Percentiles rank a stretch among this genome's conserved stretches.
phyloP scores from a whole-genome alignment of 2,329 filamentous ascomycete species.

The Fusarium foetens region DNA sequence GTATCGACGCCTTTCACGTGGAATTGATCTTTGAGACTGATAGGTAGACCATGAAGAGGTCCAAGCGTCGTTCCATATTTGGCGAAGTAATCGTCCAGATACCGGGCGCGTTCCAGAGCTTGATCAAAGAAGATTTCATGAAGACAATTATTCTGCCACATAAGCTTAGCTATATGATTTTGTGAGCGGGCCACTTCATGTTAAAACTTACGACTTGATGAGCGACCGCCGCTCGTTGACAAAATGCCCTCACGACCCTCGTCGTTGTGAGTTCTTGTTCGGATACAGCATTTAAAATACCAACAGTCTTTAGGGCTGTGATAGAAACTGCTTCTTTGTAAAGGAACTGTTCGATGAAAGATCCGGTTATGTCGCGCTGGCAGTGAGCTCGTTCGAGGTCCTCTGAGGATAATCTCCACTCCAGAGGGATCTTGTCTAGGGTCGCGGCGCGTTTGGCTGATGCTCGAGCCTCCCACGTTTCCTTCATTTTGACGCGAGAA shows the following conservation, averaged over 20 bases:
- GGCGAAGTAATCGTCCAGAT: slow-evolving; percentile 17
- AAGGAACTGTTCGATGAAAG: slow-evolving; percentile 37
- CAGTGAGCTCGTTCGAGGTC: slow-evolving; percentile 23
- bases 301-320: slow-evolving; percentile 10
- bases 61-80: slow-evolving; percentile 19
- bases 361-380: slow-evolving; percentile 26
- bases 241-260: slow-evolving; percentile 63
- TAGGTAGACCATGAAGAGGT: slow-evolving; percentile 37
- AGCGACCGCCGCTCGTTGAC: slow-evolving; percentile 59
- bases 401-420: slow-evolving; percentile 33
- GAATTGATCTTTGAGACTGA: slow-evolving; percentile 66
- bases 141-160: slow-evolving; percentile 29
- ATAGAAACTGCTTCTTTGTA: slow-evolving; percentile 2
- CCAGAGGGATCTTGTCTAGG: slow-evolving; percentile 24
- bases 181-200: no score
- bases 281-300: neutral
- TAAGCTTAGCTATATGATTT: no score
- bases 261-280: slow-evolving; percentile 32
- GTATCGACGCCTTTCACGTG: slow-evolving; percentile 65
- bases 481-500: neutral
- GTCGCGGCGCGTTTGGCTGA: slow-evolving; percentile 31
- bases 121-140: slow-evolving; percentile 37
- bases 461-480: slow-evolving; percentile 28
- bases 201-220: slow-evolving; percentile 57
- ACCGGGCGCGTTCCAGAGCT: slow-evolving; percentile 24